These are phyloP conservation scores for Fraxinus paxiana DNA, from an alignment of 305 asterid genomes.

Conservation along the genomic window DNA sequence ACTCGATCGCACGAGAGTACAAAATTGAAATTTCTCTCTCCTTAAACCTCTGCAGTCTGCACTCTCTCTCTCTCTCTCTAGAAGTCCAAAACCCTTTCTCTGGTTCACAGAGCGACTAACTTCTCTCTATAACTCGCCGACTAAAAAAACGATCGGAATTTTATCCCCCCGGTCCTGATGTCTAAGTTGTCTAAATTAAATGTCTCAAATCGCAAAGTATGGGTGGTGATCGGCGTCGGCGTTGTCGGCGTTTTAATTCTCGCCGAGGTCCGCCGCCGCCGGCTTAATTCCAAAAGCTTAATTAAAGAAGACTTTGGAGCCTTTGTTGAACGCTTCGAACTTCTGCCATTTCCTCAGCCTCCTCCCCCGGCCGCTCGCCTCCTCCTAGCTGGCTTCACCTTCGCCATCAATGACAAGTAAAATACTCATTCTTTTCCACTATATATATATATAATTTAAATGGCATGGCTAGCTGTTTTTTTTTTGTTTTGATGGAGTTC, in stretches of 20 bases:
- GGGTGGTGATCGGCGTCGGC: constrained; percentile 83
- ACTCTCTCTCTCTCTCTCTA: neutral
- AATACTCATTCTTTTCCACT: neutral
- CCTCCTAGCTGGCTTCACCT: constrained; percentile 61
- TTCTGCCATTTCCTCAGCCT: constrained; percentile 76
- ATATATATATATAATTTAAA: neutral
- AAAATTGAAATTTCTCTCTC: neutral
- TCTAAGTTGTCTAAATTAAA: constrained; percentile 53
- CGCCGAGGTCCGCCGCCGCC: constrained; percentile 66
- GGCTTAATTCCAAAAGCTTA: constrained; percentile 37
- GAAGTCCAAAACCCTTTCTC: constrained; percentile 17
- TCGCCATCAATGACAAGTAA: constrained; percentile 82
- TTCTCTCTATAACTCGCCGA: constrained; percentile 42
- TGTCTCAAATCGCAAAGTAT: constrained; percentile 58
- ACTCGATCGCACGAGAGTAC: neutral
- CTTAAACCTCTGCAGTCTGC: neutral
- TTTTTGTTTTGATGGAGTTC: neutral
- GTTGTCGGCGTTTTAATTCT: constrained; percentile 76
- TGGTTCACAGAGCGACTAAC: constrained; percentile 16
- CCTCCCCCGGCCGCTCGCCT: constrained; percentile 96
- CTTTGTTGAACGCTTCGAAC: constrained; percentile 62
- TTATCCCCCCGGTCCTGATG: constrained; percentile 34
- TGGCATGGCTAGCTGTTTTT: neutral
- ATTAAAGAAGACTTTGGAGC: constrained; percentile 83
- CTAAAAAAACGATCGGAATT: neutral